Base-by-base conservation (phyloP, 768 basidiomycete species). In the Rubroboletus satanas region DNA sequence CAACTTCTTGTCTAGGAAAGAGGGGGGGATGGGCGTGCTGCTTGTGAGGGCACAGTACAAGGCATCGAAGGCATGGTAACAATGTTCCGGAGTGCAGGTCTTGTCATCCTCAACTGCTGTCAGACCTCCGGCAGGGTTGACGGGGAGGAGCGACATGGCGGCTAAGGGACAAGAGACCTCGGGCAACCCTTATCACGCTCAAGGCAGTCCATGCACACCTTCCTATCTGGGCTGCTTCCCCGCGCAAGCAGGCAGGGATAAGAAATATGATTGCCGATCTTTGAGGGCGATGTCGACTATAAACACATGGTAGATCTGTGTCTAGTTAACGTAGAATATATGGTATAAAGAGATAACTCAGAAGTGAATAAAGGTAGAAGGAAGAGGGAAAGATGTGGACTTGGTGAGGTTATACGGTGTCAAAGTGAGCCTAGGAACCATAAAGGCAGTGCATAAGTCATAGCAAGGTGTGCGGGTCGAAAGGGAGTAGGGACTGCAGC, bases 41-140 rank as follows among this genome's bases (percentile, higher is more conserved):
- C 69, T 66, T 3, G 83, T 83, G 62, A 93, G 81, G n/a, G 82
- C 77, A 67, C 88, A 91, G 70, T 87, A 90, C 51, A 93, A 76
- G 31, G 85, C 74, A 66, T 93, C 90, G 67, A 91, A 93, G 43
- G 88, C 88, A 68, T 88, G 79, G 67, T 83, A 91, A 66, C 87
- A 88, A 68, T 93, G 90, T 62, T 89, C 84, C 33, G 78, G 80
- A 17, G 73, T 78, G 76, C 90, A 93, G 61, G 76, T 74, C 56
- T 75, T 65, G 61, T 68, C 66, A 54, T 74, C 75, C 65, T 70
- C 63, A 58, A 73, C 77, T 62, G 72, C 66, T 60, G 64, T 65
- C 61, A 57, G 59, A 57, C 73, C 74, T 62, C 74, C 71, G 62
- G 72, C 70, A 59, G 79, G 79, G 69, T 81, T 71, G 45, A 78